phyloP scores from a whole-genome alignment of 148 eudicot genomes.

The Amaranthus palmeri region DNA sequence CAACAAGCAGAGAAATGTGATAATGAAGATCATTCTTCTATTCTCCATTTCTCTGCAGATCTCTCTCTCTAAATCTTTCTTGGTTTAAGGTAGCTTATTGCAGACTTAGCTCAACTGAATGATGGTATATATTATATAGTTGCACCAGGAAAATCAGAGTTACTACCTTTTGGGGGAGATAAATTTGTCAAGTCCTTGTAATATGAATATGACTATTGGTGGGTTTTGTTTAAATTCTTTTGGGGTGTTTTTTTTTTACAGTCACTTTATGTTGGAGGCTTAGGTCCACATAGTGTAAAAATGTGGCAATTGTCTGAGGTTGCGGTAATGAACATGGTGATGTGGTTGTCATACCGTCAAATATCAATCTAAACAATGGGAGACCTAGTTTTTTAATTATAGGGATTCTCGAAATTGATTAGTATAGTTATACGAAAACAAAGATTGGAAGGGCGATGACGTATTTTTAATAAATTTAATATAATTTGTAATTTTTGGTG shows the following conservation, averaged over 20 bases:
- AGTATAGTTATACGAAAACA: too few species aligned
- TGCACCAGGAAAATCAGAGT: conserved; percentile 5
- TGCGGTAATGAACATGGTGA: too few species aligned
- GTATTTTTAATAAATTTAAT: too few species aligned
- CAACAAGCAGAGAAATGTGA: conserved; percentile 21
- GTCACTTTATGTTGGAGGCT: not conserved
- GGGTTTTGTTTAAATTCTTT: not conserved
- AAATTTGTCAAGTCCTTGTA: not conserved
- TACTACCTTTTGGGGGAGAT: not conserved
- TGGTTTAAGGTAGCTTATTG: conserved; percentile 5
- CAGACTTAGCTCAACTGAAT: conserved; percentile 1
- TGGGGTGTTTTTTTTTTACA: conserved; percentile 11
- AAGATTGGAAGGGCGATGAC: too few species aligned
- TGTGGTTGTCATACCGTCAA: too few species aligned
- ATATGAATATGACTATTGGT: not conserved
- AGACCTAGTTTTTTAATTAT: too few species aligned
- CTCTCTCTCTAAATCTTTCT: conserved; percentile 1
- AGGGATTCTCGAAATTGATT: too few species aligned
- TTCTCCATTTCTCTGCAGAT: conserved; percentile 23
- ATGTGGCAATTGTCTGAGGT: too few species aligned
- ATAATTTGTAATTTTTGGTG: too few species aligned
- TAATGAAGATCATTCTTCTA: conserved; percentile 1
- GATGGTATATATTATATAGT: conserved; percentile 7
- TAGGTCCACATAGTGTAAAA: too few species aligned
- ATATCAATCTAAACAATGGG: too few species aligned